A percentile compares a stretch with the other conserved stretches of the same genome.
Evolutionary conservation across 2,329 filamentous ascomycete genomes (phyloP).

Genomic region (Teratosphaeria gauchensis): DNA sequence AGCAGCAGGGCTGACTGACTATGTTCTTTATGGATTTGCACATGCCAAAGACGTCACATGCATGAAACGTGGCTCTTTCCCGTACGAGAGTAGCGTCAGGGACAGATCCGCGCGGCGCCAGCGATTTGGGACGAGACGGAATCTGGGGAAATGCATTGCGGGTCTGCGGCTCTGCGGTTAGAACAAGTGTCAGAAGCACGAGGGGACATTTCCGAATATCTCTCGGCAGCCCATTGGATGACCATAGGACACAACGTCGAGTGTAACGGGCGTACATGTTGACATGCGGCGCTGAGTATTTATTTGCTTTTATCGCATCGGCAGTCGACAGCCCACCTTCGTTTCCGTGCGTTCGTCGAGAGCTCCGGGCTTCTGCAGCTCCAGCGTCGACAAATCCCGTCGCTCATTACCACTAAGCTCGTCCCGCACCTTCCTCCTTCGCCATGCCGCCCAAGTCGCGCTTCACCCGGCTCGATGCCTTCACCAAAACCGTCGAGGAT

Average conservation of each 20-base stretch:
- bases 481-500: constrained; percentile 98
- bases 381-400: not conserved
- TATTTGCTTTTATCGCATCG: not conserved
- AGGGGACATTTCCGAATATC: not conserved
- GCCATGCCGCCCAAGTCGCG: constrained; percentile 81
- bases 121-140: not conserved
- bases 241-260: not conserved
- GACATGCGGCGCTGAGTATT: not conserved
- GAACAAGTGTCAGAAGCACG: not conserved
- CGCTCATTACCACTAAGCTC: not conserved
- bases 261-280: not conserved
- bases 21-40: not conserved
- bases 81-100: not conserved
- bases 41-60: not conserved
- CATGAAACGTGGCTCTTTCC: not conserved
- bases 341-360: not conserved
- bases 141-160: not conserved
- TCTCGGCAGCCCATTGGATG: not conserved
- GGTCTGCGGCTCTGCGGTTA: not conserved
- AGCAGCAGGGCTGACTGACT: not conserved
- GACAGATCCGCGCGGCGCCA: not conserved
- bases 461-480: constrained; percentile 94
- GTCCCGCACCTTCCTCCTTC: not conserved
- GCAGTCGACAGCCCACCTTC: no score
- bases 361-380: not conserved